Evolutionary conservation across 2,329 filamentous ascomycete genomes (phyloP), one percentile per base, ranked within the genome.

Genomic region (Exophiala bonariae): DNA sequence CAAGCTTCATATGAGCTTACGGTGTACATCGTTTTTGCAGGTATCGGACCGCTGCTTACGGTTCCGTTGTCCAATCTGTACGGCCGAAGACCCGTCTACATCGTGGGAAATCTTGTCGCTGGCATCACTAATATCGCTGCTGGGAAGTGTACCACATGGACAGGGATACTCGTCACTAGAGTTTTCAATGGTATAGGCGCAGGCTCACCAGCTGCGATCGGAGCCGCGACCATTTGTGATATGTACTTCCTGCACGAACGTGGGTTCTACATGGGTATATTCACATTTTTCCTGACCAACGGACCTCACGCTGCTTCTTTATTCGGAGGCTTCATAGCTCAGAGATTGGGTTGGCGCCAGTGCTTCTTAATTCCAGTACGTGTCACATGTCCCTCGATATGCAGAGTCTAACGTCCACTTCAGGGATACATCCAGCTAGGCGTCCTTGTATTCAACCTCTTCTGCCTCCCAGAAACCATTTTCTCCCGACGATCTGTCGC

Each of bases 161-260:
- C 49, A 8, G 49, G 49, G 9, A 44, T 57, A 6, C 48, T 57
- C 38, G 46, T 46, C 5, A 52, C 50, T 3, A 41, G 54, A 10
- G 52, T 36, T 10, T 55, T 57, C 20, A 50, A 48, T 14, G 50
- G 50, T 11, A 50, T 53, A 10, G 46, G 41, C 16, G 52, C 41
- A 9, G 49, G 52, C 7, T 14, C 64, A 86, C 16, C 66, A 4
- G 30, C 22, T 10, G 50, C 47, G 23, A 50, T 86, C 16, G 75
- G 79, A 20, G 79, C 82, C 1, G 78, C 83, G 57, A 78, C 83
- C 23, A 83, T 87, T 49, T 77, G 80, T 34, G 83, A 87, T 57
- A 71, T 87, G 32, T 86, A 80, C 59, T 72, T 86, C 20, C 74
- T 49, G 50, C 55, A 58, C 30, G 54, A 56, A 26, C 50, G 50